A percentile compares a stretch with the other conserved stretches of the same genome.
Evolutionary conservation across 441 rosid genomes (phyloP).

Genomic region (Croton laevigatus): DNA sequence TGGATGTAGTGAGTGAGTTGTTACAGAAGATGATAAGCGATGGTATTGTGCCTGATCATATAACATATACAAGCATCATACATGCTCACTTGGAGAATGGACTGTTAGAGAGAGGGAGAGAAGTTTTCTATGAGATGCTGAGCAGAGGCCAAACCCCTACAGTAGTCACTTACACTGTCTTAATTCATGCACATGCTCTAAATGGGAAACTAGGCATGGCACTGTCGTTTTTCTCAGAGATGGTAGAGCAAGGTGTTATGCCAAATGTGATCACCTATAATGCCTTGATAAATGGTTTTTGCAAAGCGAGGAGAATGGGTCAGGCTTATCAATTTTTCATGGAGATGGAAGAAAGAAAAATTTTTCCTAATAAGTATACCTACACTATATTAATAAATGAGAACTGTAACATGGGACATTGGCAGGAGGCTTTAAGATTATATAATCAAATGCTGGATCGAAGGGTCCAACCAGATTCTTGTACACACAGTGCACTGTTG

Average conservation of each 20-base stretch:
- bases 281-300: slow-evolving; percentile 60
- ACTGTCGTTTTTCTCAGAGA: slow-evolving; percentile 48
- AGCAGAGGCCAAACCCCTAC: slow-evolving; percentile 50
- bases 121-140: slow-evolving; percentile 50
- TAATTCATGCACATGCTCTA: slow-evolving; percentile 64
- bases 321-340: slow-evolving; percentile 49
- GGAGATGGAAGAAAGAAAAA: slow-evolving; percentile 57
- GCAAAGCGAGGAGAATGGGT: slow-evolving; percentile 47
- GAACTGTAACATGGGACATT: slow-evolving; percentile 43
- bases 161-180: slow-evolving; percentile 61
- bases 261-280: slow-evolving; percentile 75
- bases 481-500: slow-evolving; percentile 50
- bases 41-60: slow-evolving; percentile 57
- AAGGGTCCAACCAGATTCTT: slow-evolving; percentile 54
- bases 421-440: slow-evolving; percentile 62
- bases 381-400: slow-evolving; percentile 69
- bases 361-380: slow-evolving; percentile 59
- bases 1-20: slow-evolving; percentile 41
- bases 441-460: slow-evolving; percentile 63
- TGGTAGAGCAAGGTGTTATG: slow-evolving; percentile 47
- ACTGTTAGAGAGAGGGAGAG: slow-evolving; percentile 44
- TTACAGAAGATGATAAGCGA: slow-evolving; percentile 46
- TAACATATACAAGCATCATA: slow-evolving; percentile 62
- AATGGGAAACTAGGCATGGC: slow-evolving; percentile 55
- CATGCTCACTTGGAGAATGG: slow-evolving; percentile 52